Evolutionary conservation across 108 stramenopile species (phyloP), one percentile per base, ranked within the genome.

Genomic region (Licmophora abbreviata): DNA sequence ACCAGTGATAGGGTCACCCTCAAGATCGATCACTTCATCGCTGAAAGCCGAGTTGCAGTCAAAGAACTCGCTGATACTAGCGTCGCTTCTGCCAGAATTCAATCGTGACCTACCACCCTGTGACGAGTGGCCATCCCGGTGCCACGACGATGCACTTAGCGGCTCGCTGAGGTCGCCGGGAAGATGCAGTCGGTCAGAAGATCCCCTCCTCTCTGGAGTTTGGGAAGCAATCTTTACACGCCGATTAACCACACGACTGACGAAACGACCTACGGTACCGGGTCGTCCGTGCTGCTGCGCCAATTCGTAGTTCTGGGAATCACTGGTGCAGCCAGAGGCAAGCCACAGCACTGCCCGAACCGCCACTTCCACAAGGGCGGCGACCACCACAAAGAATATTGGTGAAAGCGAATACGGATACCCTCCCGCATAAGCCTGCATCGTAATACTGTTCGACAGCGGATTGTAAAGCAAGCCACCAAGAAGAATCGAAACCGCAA

Each of bases 401-500:
- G 66, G 66, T 11, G 65, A 53, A 21, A 56, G 28, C 2, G 57
- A 33, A 27, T 23, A 57, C 6, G 20, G 46, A 3, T 23, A 21
- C 10, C 36, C 29, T 4, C 58, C 58, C 27, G 65, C 59, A 18
- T 59, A 34, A 9, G 57, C 43, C 26, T 50, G 58, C 29, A 66
- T 53, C 0, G 55, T 66, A 1, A 32, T 48, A 59, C 59, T 58
- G 9, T 32, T 61, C 12, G 55, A 33, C n/a, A 51, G 51, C 14
- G 52, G 42, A 20, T 56, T 48, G 37, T 43, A 66, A 2, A 59
- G 28, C 21, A 66, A 34, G 10, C 66, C 66, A 25, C 66, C 66
- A 8, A 50, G 51, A 21, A 68, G 33, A n/a, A 68, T 54, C 0
- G 66, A 68, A 17, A 54, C 29, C 6, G 66, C 50, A 48, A 60